Conservation (phyloP, 2,329 filamentous ascomycete species). For the Chaetoscypha palmicola region DNA sequence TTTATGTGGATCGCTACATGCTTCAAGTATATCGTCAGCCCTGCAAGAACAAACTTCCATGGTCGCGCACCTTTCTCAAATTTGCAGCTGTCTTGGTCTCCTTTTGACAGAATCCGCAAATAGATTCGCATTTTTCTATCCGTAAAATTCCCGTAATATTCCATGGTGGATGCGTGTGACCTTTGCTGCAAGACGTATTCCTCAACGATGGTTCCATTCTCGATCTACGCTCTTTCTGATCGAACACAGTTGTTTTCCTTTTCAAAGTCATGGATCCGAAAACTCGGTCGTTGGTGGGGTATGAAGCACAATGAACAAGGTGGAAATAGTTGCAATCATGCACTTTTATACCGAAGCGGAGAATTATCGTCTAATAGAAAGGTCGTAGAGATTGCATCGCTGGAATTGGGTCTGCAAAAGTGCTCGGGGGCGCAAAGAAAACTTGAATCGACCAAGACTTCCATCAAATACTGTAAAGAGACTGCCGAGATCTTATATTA, state of each 20-base stretch:
- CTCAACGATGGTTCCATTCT: slow-evolving; percentile 15
- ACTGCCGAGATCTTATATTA: slow-evolving; percentile 5
- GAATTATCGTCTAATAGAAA: neutral
- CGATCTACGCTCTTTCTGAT: slow-evolving; percentile 7
- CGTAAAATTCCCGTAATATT: slow-evolving; percentile 23
- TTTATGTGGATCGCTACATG: slow-evolving; percentile 29
- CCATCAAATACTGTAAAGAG: no score
- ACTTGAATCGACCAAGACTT: no score
- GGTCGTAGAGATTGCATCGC: no score
- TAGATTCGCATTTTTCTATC: slow-evolving; percentile 26
- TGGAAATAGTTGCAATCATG: neutral
- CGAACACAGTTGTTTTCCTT: slow-evolving; percentile 1
- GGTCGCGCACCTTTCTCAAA: slow-evolving; percentile 21
- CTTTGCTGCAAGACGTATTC: slow-evolving; percentile 26
- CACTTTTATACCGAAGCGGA: no score
- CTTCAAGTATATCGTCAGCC: slow-evolving; percentile 10
- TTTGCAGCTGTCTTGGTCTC: slow-evolving; percentile 29
- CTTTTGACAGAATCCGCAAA: slow-evolving; percentile 29
- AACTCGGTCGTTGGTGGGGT: slow-evolving; percentile 3
- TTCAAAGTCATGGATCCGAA: slow-evolving; percentile 7
- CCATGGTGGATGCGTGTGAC: slow-evolving; percentile 27
- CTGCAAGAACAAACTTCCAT: neutral
- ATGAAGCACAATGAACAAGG: slow-evolving; percentile 2
- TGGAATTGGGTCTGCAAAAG: no score
- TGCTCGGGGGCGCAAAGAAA: no score